Base-by-base conservation (phyloP, 805 yeast genomes). In the Wickerhamiella siamensis region DNA sequence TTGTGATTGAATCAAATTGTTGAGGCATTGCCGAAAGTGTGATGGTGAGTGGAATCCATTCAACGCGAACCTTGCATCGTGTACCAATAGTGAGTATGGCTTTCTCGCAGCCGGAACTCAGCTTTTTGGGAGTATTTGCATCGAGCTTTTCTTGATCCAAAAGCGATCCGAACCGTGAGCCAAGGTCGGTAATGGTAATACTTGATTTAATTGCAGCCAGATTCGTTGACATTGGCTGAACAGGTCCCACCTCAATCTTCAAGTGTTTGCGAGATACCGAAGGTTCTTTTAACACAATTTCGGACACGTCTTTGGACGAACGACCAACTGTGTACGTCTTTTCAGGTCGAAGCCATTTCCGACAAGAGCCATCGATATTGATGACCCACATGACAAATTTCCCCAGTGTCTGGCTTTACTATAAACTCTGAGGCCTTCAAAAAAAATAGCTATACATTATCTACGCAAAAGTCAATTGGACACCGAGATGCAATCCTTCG, bases 401-500 rank as follows among this genome's bases (percentile, higher is more conserved):
- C 21, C 10, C 31, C 21, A 14, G 4, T 14, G 15, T 14, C 27
- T 20, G 14, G 19, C 22, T 9, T 4, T 9, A 29, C 12, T 8
- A 8, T 24, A 12, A 24, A 24, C 12, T 8, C 12, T 24, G 29
- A 12, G 8, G 12, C 10, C 18, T 6, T 15, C 8, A 15, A 27
- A 4, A 10, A 9, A 37, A 15, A 24, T 8, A 14, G 21, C 10
- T 12, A 12, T 14, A 8, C 21, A 36, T 14, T n/a, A 5, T 21
- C 20, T 41, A 50, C n/a, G 34, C 50, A 9, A 46, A 31, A 31
- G 71, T 65, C 45, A 75, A 52, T 4, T 78, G 78, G 35, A 74
- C 63, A 24, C 79, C 79, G 45, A 72, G 68, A 53, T 75, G 79
- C 26, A 79, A 56, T 0, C 83, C 83, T 40, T 71, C 71, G 44